Evolutionary conservation across 257 asterid genomes (phyloP), one percentile per base, ranked within the genome.

Genomic region (Solanum bukasovii): DNA sequence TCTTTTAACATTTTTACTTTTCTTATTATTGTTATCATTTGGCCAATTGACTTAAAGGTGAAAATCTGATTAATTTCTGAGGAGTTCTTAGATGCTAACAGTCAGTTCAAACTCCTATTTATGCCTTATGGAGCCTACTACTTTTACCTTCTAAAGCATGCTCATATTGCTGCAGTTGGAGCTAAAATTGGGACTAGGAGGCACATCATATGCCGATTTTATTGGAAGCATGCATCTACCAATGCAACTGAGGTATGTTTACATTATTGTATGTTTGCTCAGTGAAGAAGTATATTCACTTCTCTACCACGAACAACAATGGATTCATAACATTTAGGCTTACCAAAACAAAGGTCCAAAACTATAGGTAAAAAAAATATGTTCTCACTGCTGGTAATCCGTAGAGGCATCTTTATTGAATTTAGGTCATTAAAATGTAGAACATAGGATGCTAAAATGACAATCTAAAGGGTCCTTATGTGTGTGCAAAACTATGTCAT

Each of bases 201-300:
- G 99, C 73, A 96, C 98, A 85, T 95, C 99, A 84, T 95, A 96
- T 93, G 93, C 98, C 44, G 99, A 96, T 94, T 96, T 96, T 87
- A 96, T 96, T 86, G 83, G 33, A 25, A 95, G 91, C 87, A 88
- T 95, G 97, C 99, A 96, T 94, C 94, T 96, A 34, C 98, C 99
- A 13, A 95, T 95, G 98, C 99, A 96, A 88, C 89, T 96, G 91
- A 95, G 99, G 99, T 96, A 88, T 9, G 85, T 81, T 9, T 4
- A 27, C 31, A 38, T 5, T 46, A 27, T 79, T 27, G 27, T 79
- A 29, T 27, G 68, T 81, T 81, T 29, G 16, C 25, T 9, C 31
- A 46, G 85, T 1, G 5, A 81, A 27, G 68, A 81, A 44, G 27
- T 29, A 27, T 42, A 79, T 46, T 46, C 40, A 46, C 70, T 81